Evolutionary conservation across 2,329 filamentous ascomycete species (phyloP).

Genomic region (Fusarium sulawesiense): DNA sequence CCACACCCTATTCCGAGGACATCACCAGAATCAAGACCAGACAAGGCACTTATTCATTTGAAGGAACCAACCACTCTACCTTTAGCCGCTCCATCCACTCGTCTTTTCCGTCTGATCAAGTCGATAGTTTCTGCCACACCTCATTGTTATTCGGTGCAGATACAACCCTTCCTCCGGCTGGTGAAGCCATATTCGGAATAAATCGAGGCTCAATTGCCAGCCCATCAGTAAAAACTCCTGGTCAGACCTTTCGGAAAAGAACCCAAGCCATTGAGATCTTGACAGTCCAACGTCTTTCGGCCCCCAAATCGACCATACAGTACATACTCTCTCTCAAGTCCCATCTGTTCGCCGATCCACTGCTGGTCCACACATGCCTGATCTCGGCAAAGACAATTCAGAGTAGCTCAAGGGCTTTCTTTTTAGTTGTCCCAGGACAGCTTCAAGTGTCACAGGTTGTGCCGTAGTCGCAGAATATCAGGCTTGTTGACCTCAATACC

Average conservation of each 20-base stretch:
- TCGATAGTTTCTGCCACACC: slow-evolving; percentile 17
- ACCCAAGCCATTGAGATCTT: background rate
- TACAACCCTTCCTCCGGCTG: background rate
- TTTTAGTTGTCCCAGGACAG: slow-evolving; percentile 12
- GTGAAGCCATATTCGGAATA: slow-evolving; percentile 5
- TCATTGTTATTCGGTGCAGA: slow-evolving; percentile 13
- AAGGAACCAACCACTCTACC: slow-evolving; percentile 6
- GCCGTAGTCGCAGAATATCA: slow-evolving; percentile 42
- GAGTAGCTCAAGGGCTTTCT: slow-evolving; percentile 10
- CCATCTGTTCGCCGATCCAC: slow-evolving; percentile 34
- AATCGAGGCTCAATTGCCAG: slow-evolving; percentile 2
- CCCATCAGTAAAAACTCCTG: slow-evolving; percentile 1
- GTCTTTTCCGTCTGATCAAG: slow-evolving; percentile 22
- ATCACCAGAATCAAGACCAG: slow-evolving; percentile 18
- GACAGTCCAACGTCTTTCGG: slow-evolving; percentile 1
- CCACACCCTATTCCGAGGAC: slow-evolving; percentile 42
- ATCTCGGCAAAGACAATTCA: slow-evolving; percentile 26
- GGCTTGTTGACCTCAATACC: slow-evolving; percentile 17
- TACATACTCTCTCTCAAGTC: slow-evolving; percentile 12
- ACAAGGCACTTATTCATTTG: slow-evolving; percentile 1
- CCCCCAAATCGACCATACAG: slow-evolving; percentile 29
- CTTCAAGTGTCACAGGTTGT: slow-evolving; percentile 36
- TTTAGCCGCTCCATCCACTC: slow-evolving; percentile 38
- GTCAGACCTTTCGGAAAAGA: slow-evolving; percentile 11
- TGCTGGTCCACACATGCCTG: slow-evolving; percentile 35